Evolutionary conservation across 2,329 filamentous ascomycete genomes (phyloP), one percentile per base, ranked within the genome.

Genomic region (Phoma sp.): DNA sequence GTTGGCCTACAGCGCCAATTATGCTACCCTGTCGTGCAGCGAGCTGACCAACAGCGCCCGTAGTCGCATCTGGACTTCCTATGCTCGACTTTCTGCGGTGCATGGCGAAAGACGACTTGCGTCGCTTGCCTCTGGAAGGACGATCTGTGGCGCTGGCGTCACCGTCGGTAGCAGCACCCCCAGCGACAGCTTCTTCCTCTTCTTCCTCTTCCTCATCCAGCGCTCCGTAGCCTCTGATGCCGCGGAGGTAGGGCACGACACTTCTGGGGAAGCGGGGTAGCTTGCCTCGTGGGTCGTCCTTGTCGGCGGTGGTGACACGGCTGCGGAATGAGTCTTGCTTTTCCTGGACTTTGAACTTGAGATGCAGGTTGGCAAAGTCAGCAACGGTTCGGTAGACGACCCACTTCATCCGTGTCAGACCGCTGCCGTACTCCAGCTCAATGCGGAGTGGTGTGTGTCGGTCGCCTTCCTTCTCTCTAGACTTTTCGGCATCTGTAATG

Each of bases 371-470:
- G 64, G 91, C 86, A 65, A 99, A 96, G 71, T 99, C 95, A 64
- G 87, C 84, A 32, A 98, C 84, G 9, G 91, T 93, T 47, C 95
- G 85, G 66, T 92, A 87, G 53, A 99, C 91, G 15, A 91, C 88
- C 95, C 95, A 99, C 70, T 91, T 91, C 96, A 99, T 98, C 52
- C 95, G 85, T 48, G 93, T 97, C 50, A 95, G 86, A 0, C 95
- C 96, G 71, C 91, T 98, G 12, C 95, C 95, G 72, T 99, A 99
- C 72, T 99, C 95, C 14, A 99, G 81, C 65, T 96, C 92, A 50
- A 99, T 93, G 37, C 88, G 89, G 74, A 98, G 96, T 7, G 95
- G 83, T 68, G 91, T 87, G 74, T 98, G 95, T 25, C 93, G 77
- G 66, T 88, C 81, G 45, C 64, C 68, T 26, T 72, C 69, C 34